These are phyloP conservation scores for Sphagnum tenellum DNA, from an alignment of 225 moss, liverwort and hornwort species.

Conservation along the genomic window DNA sequence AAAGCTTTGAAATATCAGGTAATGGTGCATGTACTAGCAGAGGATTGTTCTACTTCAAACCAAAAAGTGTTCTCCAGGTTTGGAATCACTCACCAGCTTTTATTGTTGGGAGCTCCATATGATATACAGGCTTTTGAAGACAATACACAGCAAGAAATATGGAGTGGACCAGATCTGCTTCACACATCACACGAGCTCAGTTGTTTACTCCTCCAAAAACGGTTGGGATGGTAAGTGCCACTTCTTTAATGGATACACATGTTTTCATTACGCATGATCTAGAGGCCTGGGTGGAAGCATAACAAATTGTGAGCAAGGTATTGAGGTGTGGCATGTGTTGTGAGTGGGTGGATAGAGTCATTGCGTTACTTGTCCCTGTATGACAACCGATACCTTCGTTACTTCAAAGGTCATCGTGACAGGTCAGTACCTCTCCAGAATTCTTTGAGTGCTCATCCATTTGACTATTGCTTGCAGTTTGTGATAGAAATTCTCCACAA, in stretches of 20 bases:
- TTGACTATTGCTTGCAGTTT: no score
- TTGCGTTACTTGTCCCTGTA: conserved; percentile 85
- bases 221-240: conserved; percentile 82
- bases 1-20: no score
- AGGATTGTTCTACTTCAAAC: not conserved
- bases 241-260: not conserved
- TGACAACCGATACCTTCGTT: conserved; percentile 95
- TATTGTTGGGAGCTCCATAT: no score
- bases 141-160: conserved; percentile 98
- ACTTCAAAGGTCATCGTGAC: conserved; percentile 99
- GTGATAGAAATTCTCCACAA: no score
- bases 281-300: not conserved
- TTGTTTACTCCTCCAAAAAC: conserved; percentile 97
- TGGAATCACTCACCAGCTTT: no score
- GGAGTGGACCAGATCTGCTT: conserved; percentile 98
- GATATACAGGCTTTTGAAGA: conserved; percentile 74
- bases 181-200: conserved; percentile 88
- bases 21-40: no score
- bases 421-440: conserved; percentile 38
- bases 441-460: no score
- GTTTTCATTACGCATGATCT: no score
- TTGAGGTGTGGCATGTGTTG: not conserved
- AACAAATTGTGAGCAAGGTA: not conserved
- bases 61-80: not conserved
- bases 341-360: conserved; percentile 57